Conservation (phyloP, 441 rosid genomes). For the Corymbia citriodora region DNA sequence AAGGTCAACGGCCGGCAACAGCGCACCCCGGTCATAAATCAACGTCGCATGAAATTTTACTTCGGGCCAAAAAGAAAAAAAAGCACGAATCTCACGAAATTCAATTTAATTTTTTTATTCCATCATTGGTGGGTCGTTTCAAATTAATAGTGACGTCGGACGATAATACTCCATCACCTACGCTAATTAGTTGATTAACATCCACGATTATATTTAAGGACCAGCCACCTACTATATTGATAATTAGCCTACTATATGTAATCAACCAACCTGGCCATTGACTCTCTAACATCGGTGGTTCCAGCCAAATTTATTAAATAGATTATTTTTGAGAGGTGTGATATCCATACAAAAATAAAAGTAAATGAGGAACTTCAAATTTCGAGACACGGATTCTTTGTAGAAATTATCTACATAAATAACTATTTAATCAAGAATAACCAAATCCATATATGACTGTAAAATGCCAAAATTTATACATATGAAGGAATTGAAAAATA, state of each 20-base stretch:
- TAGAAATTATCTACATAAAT: too few relatives aligned
- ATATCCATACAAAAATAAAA: background rate
- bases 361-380: background rate
- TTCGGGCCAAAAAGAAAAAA: background rate
- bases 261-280: background rate
- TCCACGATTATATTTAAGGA: background rate
- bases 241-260: fast-evolving
- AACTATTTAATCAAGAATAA: too few relatives aligned
- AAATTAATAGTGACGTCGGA: background rate
- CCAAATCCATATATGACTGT: too few relatives aligned
- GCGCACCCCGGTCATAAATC: background rate
- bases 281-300: background rate
- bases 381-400: background rate
- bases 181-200: background rate
- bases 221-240: background rate
- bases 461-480: too few relatives aligned
- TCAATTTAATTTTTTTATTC: background rate
- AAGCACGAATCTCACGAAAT: background rate
- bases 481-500: too few relatives aligned
- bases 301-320: background rate
- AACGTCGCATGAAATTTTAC: background rate
- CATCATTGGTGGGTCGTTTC: background rate
- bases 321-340: background rate
- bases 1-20: background rate
- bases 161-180: background rate